Base-by-base conservation (phyloP, 2,329 filamentous ascomycete genomes). In the Geoglossum cookeanum region DNA sequence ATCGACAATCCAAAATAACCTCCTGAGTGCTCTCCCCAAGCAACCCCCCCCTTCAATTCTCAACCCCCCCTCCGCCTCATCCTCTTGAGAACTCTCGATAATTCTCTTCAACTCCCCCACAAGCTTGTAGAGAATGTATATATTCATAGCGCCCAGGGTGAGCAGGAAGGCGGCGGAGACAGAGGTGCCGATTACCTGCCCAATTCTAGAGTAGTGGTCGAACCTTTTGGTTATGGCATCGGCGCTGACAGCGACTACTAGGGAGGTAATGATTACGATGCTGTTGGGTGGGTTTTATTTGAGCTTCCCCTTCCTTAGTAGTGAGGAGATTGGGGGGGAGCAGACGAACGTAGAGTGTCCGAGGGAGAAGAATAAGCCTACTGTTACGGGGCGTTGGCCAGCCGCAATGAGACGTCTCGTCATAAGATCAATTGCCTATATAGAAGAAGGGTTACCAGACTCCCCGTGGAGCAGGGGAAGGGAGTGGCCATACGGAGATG, bases 351-450 rank as follows among this genome's bases (percentile, higher is more conserved):
- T 96, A 29, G 86, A 94, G 70, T 97, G 91, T 0, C 92, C 91
- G 0, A 97, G 78, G 0, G 85, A 91, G 74, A 98, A 97, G 68
- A 87, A 97, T 0, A 88, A 95, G 48, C 91, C 92, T 1, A 97
- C 91, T 0, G 90, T 91, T 9, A 94, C 89, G 1, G 91, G 90
- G 1, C 80, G 80, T 66, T 92, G 87, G 17, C 88, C 89, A 0
- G 86, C 79, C 0, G 90, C 90, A 42, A 97, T 81, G 29, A 97
- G 79, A 5, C 91, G 82, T 2, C 92, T 79, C 0, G 92, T 97
- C 83, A 94, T 94, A 42, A 97, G 78, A 70, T 97, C 91, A 64
- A 97, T 98, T 61, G 90, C 91, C 64, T 76, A n/a, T n/a, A n/a
- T n/a, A n/a, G n/a, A n/a, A 35, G 33, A 35, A 35, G 11, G 5